A percentile compares a stretch with the other conserved stretches of the same genome.
These are phyloP conservation scores for Tolypocladium amazonense DNA, from an alignment of 2,329 filamentous ascomycete species.

Conservation along the genomic window DNA sequence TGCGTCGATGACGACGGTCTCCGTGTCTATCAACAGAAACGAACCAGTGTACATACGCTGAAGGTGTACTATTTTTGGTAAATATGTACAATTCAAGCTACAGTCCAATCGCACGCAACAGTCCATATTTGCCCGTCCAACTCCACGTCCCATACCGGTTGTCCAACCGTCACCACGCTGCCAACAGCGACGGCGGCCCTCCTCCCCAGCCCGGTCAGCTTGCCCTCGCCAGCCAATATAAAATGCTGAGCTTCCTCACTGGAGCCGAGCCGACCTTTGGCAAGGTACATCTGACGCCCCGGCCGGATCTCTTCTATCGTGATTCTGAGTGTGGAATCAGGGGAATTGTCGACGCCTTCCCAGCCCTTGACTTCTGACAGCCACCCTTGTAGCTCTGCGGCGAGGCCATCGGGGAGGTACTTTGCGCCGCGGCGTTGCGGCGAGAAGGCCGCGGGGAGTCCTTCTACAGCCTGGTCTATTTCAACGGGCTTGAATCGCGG, in stretches of 20 bases:
- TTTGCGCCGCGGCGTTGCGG: conserved; percentile 23
- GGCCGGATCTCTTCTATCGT: conserved; percentile 17
- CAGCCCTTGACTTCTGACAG: conserved; percentile 28
- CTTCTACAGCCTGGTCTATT: conserved; percentile 8
- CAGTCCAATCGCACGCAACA: conserved; percentile 27
- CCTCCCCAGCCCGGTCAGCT: conserved; percentile 22
- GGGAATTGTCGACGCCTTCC: conserved; percentile 10
- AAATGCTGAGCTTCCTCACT: conserved; percentile 10
- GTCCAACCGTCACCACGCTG: conserved; percentile 20
- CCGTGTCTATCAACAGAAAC: neutral
- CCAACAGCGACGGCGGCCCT: conserved; percentile 17
- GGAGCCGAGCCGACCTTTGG: conserved; percentile 7
- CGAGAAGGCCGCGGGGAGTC: conserved; percentile 20
- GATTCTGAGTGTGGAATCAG: conserved; percentile 11
- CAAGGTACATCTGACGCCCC: conserved; percentile 24
- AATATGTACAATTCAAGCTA: conserved; percentile 4
- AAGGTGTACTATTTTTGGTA: neutral
- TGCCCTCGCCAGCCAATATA: conserved; percentile 27
- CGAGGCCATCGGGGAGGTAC: conserved; percentile 26
- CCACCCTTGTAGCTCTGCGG: conserved; percentile 28
- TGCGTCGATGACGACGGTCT: neutral
- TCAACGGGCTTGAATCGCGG: conserved; percentile 28
- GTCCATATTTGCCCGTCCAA: conserved; percentile 23
- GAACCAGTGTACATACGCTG: neutral
- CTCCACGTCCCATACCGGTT: conserved; percentile 26